Evolutionary conservation across 345 rosid genomes (phyloP), one percentile per base, ranked within the genome.

Genomic region (Euphorbia peplus): DNA sequence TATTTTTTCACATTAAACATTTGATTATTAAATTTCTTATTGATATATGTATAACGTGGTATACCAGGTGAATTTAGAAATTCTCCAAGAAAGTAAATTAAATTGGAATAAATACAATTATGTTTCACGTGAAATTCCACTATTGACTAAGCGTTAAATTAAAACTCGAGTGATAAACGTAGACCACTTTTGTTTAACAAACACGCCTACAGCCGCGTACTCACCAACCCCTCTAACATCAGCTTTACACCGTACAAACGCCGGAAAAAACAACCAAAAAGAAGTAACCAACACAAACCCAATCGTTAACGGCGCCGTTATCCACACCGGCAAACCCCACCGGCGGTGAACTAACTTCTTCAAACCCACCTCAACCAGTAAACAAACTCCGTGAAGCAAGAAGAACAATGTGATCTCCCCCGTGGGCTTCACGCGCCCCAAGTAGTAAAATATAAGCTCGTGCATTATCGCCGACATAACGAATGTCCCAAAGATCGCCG

Each of bases 331-430:
- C 25, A 80, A 5, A 63, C n/a, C 53, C 55, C 76, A 4, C 28
- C 13, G 63, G 0, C 46, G 37, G 18, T 25, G 1, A 13, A 50
- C 8, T 22, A 0, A 30, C 44, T 61, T 76, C 71, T 80, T 76
- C 30, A 65, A 14, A 7, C 47, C 74, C 18, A 75, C 56, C 62
- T 79, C 82, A 22, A 12, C 70, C 51, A 18, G 19, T 21, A 79
- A 54, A 50, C 74, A 64, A 1, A 68, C 9, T 30, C 82, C 82
- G 46, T 79, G 82, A 44, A 79, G 54, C 51, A 72, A 35, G 56
- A 79, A 75, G 76, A 79, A 79, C 26, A 68, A 46, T n/a, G 71
- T 71, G 54, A 75, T 48, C 28, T 71, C 76, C 79, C 82, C 25
- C 5, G 65, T 60, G 15, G 83, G 83, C 57, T 18, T 26, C 55